Conservation (phyloP, 768 basidiomycete species). For the Naganishia randhawae region DNA sequence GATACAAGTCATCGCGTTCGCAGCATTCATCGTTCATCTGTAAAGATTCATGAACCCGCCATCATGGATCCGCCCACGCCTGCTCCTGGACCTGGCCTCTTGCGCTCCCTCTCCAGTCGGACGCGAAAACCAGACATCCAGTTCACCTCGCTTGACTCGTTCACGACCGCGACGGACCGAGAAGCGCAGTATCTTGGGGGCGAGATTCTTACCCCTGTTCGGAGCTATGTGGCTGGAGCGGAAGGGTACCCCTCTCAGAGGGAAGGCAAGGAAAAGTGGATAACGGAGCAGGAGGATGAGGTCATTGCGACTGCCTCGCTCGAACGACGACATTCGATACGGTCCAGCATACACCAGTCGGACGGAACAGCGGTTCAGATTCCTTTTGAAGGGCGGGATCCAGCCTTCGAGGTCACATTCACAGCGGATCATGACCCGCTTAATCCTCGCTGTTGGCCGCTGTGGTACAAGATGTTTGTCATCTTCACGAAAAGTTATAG, state of each 20-base stretch:
- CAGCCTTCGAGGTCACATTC: slow-evolving; percentile 19
- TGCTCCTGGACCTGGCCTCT: background rate
- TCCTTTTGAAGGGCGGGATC: slow-evolving; percentile 4
- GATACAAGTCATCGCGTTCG: background rate
- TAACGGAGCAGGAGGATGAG: slow-evolving; percentile 6
- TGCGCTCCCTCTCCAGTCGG: background rate
- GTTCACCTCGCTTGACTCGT: slow-evolving; percentile 1
- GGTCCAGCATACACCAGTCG: slow-evolving; percentile 11
- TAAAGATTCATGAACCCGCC: background rate
- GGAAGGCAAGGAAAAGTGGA: slow-evolving; percentile 20
- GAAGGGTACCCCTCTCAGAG: slow-evolving; percentile 14
- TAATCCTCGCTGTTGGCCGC: slow-evolving; percentile 15
- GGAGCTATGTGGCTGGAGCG: slow-evolving; percentile 20
- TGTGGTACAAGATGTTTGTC: slow-evolving; percentile 15
- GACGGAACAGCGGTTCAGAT: background rate
- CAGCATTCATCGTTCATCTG: background rate
- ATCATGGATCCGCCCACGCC: background rate
- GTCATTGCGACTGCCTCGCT: background rate
- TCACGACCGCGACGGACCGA: no score
- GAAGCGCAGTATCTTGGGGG: slow-evolving; percentile 16
- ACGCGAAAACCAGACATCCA: slow-evolving; percentile 11
- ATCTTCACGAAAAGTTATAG: slow-evolving; percentile 19
- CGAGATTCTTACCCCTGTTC: slow-evolving; percentile 5
- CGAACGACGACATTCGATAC: background rate
- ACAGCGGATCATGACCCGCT: background rate